phyloP scores from a whole-genome alignment of 2,329 filamentous ascomycete genomes.

The Tolypocladium cylindrosporum region DNA sequence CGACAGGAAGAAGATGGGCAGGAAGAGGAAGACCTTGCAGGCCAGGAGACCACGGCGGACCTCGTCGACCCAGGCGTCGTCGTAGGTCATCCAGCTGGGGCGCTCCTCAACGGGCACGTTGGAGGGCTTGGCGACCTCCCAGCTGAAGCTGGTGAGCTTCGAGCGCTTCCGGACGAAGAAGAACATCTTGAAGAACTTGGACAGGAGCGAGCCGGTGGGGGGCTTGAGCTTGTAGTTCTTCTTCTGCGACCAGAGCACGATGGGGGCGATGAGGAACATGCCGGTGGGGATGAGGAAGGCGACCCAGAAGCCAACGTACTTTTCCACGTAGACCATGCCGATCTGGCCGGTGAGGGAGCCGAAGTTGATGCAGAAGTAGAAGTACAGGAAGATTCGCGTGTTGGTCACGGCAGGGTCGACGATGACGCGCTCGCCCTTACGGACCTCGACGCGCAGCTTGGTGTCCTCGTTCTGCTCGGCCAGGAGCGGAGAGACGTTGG shows the following conservation, averaged over 20 bases:
- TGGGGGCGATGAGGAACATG: conserved; percentile 52
- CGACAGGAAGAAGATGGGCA: conserved; percentile 51
- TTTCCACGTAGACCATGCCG: conserved; percentile 62
- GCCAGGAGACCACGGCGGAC: conserved; percentile 59
- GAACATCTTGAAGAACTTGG: conserved; percentile 55
- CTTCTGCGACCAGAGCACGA: conserved; percentile 51
- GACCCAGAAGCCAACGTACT: conserved; percentile 68
- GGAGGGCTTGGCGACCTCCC: conserved; percentile 61
- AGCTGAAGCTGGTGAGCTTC: conserved; percentile 56
- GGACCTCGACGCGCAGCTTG: conserved; percentile 45
- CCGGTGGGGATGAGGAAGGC: conserved; percentile 58
- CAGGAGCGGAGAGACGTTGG: conserved; percentile 64
- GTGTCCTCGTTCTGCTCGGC: conserved; percentile 59
- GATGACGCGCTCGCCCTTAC: conserved; percentile 56
- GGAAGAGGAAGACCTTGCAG: conserved; percentile 62
- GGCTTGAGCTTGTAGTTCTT: conserved; percentile 51
- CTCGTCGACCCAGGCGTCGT: conserved; percentile 76
- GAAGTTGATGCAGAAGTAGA: conserved; percentile 48
- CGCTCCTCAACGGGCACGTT: conserved; percentile 42
- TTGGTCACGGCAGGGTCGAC: conserved; percentile 61
- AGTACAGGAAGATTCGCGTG: conserved; percentile 58
- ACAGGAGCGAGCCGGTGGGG: conserved; percentile 62
- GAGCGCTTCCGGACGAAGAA: conserved; percentile 51
- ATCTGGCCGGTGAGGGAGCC: conserved; percentile 49
- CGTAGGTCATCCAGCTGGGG: conserved; percentile 70